These are phyloP conservation scores for Penicillium mononematosum DNA, from an alignment of 495 filamentous ascomycete genomes.

Conservation along the genomic window DNA sequence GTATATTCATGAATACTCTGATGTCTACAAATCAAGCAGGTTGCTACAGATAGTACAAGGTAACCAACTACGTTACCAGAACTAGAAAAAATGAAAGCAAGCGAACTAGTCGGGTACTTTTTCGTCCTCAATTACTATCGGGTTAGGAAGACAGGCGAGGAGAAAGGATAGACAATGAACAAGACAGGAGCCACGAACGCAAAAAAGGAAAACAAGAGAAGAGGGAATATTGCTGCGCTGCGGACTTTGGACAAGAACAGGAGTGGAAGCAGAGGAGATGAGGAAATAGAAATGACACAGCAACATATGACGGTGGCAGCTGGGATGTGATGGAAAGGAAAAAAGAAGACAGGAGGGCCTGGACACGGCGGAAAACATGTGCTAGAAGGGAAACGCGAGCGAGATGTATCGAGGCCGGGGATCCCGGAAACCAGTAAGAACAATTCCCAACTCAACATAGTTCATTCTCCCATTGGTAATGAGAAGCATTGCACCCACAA, in stretches of 20 bases:
- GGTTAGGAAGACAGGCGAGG: conserved; percentile 32
- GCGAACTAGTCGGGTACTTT: conserved; percentile 28
- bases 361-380: conserved; percentile 23
- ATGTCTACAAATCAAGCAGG: background rate
- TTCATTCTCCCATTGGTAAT: conserved; percentile 5
- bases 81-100: background rate
- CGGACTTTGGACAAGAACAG: conserved; percentile 44
- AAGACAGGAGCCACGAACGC: conserved; percentile 34
- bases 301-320: conserved; percentile 12
- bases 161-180: conserved; percentile 29
- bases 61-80: background rate
- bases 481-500: conserved; percentile 21
- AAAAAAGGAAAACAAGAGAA: conserved; percentile 36
- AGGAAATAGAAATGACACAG: conserved; percentile 24
- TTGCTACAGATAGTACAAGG: background rate
- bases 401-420: background rate
- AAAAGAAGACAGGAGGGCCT: conserved; percentile 28
- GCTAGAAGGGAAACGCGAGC: background rate
- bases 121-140: conserved; percentile 43
- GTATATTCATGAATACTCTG: background rate
- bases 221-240: conserved; percentile 48
- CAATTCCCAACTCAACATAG: background rate
- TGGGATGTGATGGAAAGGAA: conserved; percentile 18
- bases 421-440: background rate
- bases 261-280: conserved; percentile 24